Percentiles rank a stretch among this genome's conserved stretches.
Evolutionary conservation across 2,329 filamentous ascomycete genomes (phyloP).

Genomic region (Basipetospora sp.): DNA sequence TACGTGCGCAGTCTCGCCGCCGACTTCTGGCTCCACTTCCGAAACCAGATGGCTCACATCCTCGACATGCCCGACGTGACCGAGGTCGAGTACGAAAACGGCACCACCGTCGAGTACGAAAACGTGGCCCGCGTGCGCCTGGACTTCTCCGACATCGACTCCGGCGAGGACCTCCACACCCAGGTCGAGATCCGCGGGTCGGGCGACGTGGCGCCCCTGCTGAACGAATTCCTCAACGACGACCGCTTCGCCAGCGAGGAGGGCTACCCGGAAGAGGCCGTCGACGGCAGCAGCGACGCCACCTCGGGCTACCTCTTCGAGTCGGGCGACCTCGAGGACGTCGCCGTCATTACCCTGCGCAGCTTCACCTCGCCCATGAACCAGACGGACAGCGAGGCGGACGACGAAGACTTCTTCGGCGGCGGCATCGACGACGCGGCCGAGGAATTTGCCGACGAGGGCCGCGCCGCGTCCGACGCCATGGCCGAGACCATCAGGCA

Average conservation of each 20-base stretch:
- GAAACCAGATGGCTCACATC: neutral
- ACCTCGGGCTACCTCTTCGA: neutral
- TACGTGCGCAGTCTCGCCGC: conserved; percentile 3
- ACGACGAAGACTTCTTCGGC: no score
- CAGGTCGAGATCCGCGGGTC: neutral
- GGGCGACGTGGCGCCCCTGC: no score
- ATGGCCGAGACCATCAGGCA: conserved; percentile 19
- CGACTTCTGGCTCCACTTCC: neutral
- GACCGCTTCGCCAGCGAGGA: neutral
- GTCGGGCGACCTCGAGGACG: neutral
- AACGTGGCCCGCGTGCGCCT: conserved; percentile 4
- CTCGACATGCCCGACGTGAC: neutral
- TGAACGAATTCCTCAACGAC: neutral
- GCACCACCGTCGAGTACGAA: neutral
- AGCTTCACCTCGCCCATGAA: neutral
- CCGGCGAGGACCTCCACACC: neutral
- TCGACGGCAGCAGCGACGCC: neutral
- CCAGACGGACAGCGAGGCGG: no score
- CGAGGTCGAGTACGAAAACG: conserved; percentile 6
- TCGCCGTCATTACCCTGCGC: neutral
- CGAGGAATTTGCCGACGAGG: no score
- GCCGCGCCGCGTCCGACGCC: no score
- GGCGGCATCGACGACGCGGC: no score
- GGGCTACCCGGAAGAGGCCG: neutral
- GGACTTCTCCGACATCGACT: neutral